Evolutionary conservation across 2,329 filamentous ascomycete species (phyloP).

Genomic region (Lasiodiplodia citricola): DNA sequence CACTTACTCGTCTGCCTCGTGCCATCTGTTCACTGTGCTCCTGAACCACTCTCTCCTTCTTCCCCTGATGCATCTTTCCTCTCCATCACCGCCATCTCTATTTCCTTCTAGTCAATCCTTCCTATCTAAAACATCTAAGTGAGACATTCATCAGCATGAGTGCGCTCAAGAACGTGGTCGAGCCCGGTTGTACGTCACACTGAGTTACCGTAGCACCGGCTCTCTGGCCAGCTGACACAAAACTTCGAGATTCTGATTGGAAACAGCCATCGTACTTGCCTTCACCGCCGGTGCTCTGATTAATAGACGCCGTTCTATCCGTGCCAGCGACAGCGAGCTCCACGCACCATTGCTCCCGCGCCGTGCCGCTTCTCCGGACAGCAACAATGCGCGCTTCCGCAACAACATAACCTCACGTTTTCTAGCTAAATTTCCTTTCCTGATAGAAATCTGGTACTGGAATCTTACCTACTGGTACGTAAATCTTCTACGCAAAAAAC

Average conservation of each 20-base stretch:
- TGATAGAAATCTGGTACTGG: slow-evolving; percentile 44
- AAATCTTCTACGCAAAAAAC: not conserved
- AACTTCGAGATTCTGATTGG: not conserved
- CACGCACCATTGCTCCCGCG: slow-evolving; percentile 15
- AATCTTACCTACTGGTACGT: slow-evolving; percentile 40
- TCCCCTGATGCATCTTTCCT: not conserved
- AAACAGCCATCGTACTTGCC: slow-evolving; percentile 27
- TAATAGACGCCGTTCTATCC: slow-evolving; percentile 26
- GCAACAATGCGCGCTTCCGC: slow-evolving; percentile 20
- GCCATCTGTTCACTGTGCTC: not conserved
- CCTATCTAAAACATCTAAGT: not conserved
- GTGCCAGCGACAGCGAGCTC: not conserved
- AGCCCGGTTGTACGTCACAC: slow-evolving; percentile 23
- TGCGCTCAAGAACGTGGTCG: slow-evolving; percentile 24
- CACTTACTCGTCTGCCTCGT: not conserved
- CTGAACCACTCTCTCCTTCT: not conserved
- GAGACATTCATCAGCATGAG: slow-evolving; percentile 8
- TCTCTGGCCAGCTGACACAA: not conserved
- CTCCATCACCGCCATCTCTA: not conserved
- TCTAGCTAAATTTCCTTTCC: slow-evolving; percentile 37
- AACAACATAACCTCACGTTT: slow-evolving; percentile 28
- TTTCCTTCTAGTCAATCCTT: not conserved
- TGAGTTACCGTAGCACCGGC: too few relatives aligned
- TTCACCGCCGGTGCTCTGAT: slow-evolving; percentile 30
- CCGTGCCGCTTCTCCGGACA: slow-evolving; percentile 12